Percentiles rank a stretch among this genome's conserved stretches.
These are phyloP conservation scores for Dendrocalamus latiflorus DNA, from an alignment of 202 grass and related monocot species.

Conservation along the genomic window DNA sequence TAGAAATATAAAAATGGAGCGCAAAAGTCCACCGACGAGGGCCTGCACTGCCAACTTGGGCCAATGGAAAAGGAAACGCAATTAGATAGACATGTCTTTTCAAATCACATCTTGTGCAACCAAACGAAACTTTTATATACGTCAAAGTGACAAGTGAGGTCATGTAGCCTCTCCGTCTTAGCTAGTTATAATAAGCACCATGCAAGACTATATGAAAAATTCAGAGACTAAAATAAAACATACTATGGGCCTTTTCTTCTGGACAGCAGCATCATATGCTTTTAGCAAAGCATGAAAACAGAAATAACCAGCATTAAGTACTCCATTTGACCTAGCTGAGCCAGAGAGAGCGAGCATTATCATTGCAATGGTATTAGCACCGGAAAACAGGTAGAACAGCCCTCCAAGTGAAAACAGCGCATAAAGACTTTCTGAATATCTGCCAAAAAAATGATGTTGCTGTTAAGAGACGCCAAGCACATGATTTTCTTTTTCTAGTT, in stretches of 20 bases:
- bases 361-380: constrained; percentile 60
- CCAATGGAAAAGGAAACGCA: constrained; percentile 19
- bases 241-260: constrained; percentile 68
- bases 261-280: constrained; percentile 57
- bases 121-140: neutral
- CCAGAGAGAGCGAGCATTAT: constrained; percentile 89
- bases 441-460: constrained; percentile 31
- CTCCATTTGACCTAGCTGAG: constrained; percentile 94
- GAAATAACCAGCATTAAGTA: constrained; percentile 97
- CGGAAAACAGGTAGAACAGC: constrained; percentile 77
- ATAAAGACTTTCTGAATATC: constrained; percentile 88
- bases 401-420: constrained; percentile 76
- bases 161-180: neutral
- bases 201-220: neutral
- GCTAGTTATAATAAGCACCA: neutral
- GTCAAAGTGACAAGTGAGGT: neutral
- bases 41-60: constrained; percentile 50
- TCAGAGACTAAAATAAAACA: neutral
- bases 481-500: constrained; percentile 11
- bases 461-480: constrained; percentile 4
- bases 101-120: neutral
- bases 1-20: too few species aligned
- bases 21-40: constrained; percentile 46
- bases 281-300: constrained; percentile 76
- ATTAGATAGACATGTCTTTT: constrained; percentile 12